Base-by-base conservation (phyloP, 1,284 basidiomycete genomes). In the Cutaneotrichosporon sp. region DNA sequence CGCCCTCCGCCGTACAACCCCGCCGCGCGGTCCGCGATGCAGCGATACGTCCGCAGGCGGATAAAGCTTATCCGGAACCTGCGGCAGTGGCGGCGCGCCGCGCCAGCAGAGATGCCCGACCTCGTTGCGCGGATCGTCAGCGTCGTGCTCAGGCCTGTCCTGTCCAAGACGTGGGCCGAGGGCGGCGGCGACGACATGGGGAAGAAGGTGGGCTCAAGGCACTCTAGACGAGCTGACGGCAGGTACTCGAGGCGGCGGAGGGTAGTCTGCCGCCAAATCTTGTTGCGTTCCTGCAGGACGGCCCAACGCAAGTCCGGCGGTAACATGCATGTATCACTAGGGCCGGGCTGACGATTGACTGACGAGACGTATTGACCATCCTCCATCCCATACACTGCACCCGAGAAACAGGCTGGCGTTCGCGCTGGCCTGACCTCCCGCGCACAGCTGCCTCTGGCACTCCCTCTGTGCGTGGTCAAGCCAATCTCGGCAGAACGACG, bases 131-230 rank as follows among this genome's bases (percentile, higher is more conserved):
- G 77, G 54, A 70, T 90, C 15, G 77, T 88, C 8, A 79, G 79
- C n/a, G 76, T 80, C 15, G 80, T 80, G 55, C 78, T 93, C 45
- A 62, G 87, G 43, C 83, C 83, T 1, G 78, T 89, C 17, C 82
- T 90, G 5, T 80, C 84, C 57, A 81, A 79, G 51, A 86, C 86
- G 5, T 96, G 92, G 92, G 87, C 90, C 33, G 86, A 88, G 30
- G 91, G 92, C 14, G 91, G 90, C 1, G 47, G 41, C 9, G 81
- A 85, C 67, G 81, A 85, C 67, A 76, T 84, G 55, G 79, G 83
- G 55, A 75, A 75, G 46, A 83, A 83, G 80, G 89, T 88, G 57
- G 66, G 73, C 65, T 20, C 5, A 8, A 14, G 8, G 7, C 14
- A 8, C 4, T 13, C 23, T 17, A 13, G 8, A 8, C 14, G 8